These are phyloP conservation scores for Phytophthora aleatoria DNA, from an alignment of 352 stramenopile species.

Conservation along the genomic window DNA sequence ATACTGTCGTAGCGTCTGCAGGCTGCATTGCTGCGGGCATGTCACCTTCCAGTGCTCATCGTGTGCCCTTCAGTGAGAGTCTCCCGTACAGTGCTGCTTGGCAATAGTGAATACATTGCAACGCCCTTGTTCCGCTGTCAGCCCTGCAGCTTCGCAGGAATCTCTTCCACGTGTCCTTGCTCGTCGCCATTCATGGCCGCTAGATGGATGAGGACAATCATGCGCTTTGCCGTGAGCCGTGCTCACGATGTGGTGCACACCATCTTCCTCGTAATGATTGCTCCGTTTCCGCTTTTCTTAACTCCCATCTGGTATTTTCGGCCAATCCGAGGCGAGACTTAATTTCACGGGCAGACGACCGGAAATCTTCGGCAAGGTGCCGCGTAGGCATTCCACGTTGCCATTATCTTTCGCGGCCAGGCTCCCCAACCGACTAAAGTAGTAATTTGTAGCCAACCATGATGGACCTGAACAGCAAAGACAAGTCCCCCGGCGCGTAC, in stretches of 20 bases:
- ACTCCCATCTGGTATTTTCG: slow-evolving; percentile 10
- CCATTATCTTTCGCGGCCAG: slow-evolving; percentile 29
- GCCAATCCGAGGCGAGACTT: slow-evolving; percentile 8
- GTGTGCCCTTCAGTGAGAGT: no score
- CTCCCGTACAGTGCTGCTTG: no score
- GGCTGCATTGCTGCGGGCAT: no score
- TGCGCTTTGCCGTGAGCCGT: slow-evolving; percentile 1
- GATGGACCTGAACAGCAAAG: slow-evolving; percentile 62
- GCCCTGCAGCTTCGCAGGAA: not conserved
- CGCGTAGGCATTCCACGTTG: slow-evolving; percentile 14
- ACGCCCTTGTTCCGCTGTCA: no score
- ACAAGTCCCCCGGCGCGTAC: slow-evolving; percentile 60
- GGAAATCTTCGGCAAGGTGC: slow-evolving; percentile 34
- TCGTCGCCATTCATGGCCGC: slow-evolving; percentile 1
- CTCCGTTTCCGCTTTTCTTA: slow-evolving; percentile 7
- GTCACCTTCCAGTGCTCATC: no score
- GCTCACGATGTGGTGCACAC: slow-evolving; percentile 13
- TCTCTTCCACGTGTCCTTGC: not conserved
- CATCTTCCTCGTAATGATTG: slow-evolving; percentile 12
- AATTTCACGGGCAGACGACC: slow-evolving; percentile 21
- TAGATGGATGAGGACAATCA: not conserved
- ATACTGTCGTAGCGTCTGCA: no score
- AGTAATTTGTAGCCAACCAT: slow-evolving; percentile 15
- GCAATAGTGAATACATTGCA: no score
- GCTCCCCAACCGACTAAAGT: slow-evolving; percentile 1